phyloP scores from a whole-genome alignment of 2,329 filamentous ascomycete species.

The Albifimbria verrucaria region DNA sequence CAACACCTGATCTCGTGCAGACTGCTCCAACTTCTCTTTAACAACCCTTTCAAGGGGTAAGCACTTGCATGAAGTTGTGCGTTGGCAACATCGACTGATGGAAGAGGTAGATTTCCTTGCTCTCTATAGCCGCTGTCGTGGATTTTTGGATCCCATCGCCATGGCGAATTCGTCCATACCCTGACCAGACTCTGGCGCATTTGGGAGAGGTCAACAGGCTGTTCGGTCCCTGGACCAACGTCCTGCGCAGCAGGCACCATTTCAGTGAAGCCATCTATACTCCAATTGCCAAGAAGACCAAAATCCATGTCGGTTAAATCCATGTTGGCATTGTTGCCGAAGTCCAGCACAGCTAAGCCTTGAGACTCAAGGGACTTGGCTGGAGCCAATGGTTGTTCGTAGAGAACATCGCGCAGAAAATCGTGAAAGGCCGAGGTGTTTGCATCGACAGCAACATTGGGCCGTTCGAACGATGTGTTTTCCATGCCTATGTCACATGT shows the following conservation, averaged over 20 bases:
- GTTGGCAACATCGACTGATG: constrained; percentile 33
- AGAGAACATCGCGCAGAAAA: constrained; percentile 49
- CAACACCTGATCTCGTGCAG: constrained; percentile 59
- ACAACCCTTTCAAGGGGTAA: constrained; percentile 37
- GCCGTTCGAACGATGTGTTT: not conserved
- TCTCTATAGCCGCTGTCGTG: constrained; percentile 42
- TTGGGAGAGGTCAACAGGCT: constrained; percentile 38
- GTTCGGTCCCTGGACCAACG: constrained; percentile 25
- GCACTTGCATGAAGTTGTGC: constrained; percentile 35
- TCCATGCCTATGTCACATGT: not conserved
- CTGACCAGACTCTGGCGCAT: constrained; percentile 46
- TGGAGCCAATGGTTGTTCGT: constrained; percentile 38
- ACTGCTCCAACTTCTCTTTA: constrained; percentile 40
- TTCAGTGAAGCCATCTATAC: constrained; percentile 33
- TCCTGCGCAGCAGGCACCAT: constrained; percentile 16
- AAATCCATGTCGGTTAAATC: constrained; percentile 53
- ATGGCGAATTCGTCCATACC: constrained; percentile 48
- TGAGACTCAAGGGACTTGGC: constrained; percentile 35
- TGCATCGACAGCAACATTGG: not conserved
- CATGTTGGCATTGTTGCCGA: constrained; percentile 46
- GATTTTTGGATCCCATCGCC: constrained; percentile 46
- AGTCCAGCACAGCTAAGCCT: constrained; percentile 44
- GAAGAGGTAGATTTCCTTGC: constrained; percentile 42
- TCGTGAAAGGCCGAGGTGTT: constrained; percentile 40
- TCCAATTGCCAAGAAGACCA: constrained; percentile 47